Conservation (phyloP, 805 yeast species). For the Torulaspora indica region DNA sequence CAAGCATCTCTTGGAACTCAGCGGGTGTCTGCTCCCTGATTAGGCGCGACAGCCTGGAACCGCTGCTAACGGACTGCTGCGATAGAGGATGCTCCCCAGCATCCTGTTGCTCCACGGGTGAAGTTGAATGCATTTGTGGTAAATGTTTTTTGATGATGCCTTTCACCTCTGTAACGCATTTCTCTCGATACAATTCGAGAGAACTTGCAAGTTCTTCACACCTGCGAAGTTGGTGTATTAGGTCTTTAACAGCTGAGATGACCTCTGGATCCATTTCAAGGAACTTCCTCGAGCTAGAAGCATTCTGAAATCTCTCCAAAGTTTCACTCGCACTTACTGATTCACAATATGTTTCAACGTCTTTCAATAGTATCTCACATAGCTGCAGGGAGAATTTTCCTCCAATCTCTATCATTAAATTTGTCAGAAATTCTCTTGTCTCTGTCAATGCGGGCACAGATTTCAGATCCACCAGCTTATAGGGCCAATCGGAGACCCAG, state of each 20-base stretch:
- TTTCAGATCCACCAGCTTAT: constrained; percentile 31
- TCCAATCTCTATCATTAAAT: constrained; percentile 61
- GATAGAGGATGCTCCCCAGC: constrained; percentile 11
- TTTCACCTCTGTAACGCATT: constrained; percentile 66
- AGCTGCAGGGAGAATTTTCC: constrained; percentile 59
- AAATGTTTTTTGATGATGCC: constrained; percentile 59
- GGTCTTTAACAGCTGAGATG: constrained; percentile 42
- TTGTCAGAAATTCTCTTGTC: constrained; percentile 49
- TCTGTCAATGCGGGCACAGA: constrained; percentile 33
- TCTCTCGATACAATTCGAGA: constrained; percentile 60
- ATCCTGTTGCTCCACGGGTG: constrained; percentile 13
- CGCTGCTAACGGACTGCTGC: constrained; percentile 33
- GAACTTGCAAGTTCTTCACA: constrained; percentile 61
- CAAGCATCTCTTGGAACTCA: constrained; percentile 71
- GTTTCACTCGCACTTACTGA: constrained; percentile 46
- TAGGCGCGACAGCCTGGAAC: constrained; percentile 40
- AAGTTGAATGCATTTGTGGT: constrained; percentile 43
- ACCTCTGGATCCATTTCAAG: constrained; percentile 39
- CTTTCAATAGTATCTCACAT: constrained; percentile 50
- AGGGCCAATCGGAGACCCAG: constrained; percentile 42
- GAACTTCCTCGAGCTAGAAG: constrained; percentile 37
- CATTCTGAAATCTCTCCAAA: constrained; percentile 41
- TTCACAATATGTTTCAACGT: constrained; percentile 55
- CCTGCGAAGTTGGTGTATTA: constrained; percentile 53
- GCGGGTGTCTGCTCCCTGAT: constrained; percentile 64